A percentile compares a stretch with the other conserved stretches of the same genome.
Evolutionary conservation across 2,329 filamentous ascomycete genomes (phyloP).

Genomic region (Pyrenophora tritici-repentis): DNA sequence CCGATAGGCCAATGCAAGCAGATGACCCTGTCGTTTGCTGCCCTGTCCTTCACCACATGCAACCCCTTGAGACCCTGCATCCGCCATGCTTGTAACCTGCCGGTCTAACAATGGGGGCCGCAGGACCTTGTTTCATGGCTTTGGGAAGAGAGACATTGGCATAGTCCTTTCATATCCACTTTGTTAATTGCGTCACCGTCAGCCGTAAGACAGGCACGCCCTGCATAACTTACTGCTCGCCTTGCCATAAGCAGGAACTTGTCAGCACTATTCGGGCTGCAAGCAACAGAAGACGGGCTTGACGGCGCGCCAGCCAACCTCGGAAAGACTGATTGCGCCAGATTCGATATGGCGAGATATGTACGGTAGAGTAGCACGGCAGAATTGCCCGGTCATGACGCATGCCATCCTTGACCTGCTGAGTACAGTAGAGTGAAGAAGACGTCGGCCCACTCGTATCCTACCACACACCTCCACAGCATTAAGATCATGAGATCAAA

Average conservation of each 20-base stretch:
- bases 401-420: constrained; percentile 10
- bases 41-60: constrained; percentile 27
- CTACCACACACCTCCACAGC: not conserved
- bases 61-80: constrained; percentile 39
- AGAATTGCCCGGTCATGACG: constrained; percentile 3
- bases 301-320: not conserved
- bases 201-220: constrained; percentile 15
- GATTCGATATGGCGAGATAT: no score
- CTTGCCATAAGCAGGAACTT: constrained; percentile 19
- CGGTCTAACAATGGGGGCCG: constrained; percentile 15
- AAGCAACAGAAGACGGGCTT: constrained; percentile 4
- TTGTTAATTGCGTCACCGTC: constrained; percentile 26
- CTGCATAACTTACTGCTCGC: constrained; percentile 18
- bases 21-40: constrained; percentile 35
- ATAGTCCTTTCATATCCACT: constrained; percentile 33
- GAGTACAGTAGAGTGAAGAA: not conserved
- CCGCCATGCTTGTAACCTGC: constrained; percentile 34
- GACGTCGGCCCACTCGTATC: not conserved
- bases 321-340: no score
- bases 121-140: constrained; percentile 35
- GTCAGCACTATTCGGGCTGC: constrained; percentile 4
- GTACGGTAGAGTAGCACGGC: not conserved
- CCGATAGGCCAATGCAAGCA: constrained; percentile 45
- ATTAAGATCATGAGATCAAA: no score
- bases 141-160: constrained; percentile 27